Evolutionary conservation across 306 rosid genomes (phyloP).

Genomic region (Medicago arabica): DNA sequence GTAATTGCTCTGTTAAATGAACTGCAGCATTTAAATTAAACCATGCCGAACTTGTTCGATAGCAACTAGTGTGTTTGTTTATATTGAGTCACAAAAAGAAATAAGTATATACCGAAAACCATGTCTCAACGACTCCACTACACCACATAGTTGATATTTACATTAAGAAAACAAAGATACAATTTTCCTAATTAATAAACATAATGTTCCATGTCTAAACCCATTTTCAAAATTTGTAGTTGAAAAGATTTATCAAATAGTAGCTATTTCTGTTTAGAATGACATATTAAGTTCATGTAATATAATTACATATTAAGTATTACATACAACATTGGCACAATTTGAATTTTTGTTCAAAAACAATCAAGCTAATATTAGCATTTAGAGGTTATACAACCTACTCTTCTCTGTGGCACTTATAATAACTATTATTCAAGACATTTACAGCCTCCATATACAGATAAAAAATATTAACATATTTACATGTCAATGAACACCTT

Average conservation of each 20-base stretch:
- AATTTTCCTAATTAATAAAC: neutral
- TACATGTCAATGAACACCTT: conserved; percentile 5
- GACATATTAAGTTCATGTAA: conserved; percentile 12
- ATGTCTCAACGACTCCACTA: neutral
- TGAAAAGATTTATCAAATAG: neutral
- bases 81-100: neutral
- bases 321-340: conserved; percentile 13
- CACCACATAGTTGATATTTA: conserved; percentile 2
- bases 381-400: neutral
- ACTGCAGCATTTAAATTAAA: neutral
- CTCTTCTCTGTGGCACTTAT: neutral
- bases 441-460: conserved; percentile 18
- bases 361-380: conserved; percentile 6
- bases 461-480: conserved; percentile 19
- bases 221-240: neutral
- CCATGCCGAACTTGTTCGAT: neutral
- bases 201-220: neutral
- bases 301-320: neutral
- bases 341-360: conserved; percentile 12
- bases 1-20: neutral
- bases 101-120: conserved; percentile 16
- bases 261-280: conserved; percentile 3
- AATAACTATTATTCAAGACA: conserved; percentile 33
- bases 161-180: conserved; percentile 7
- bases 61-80: conserved; percentile 7